These are phyloP conservation scores for Cryptococcus sp. DNA, from an alignment of 1,284 basidiomycete genomes.

Conservation along the genomic window DNA sequence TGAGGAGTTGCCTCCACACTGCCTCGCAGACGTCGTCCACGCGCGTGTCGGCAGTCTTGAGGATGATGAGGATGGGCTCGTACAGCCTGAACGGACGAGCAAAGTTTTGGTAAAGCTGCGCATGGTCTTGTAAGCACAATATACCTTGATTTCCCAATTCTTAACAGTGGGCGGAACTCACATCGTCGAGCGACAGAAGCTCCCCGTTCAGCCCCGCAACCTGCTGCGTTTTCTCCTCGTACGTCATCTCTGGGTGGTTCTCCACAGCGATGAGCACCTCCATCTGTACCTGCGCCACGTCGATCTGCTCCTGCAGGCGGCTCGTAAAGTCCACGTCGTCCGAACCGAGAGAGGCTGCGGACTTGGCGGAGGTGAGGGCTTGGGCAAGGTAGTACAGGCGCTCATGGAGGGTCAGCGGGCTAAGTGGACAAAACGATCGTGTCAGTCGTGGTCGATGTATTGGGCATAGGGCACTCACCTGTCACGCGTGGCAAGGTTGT, in stretches of 20 bases:
- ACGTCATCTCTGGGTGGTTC: conserved; percentile 45
- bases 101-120: conserved; percentile 80
- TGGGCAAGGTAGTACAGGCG: conserved; percentile 87
- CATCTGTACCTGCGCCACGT: conserved; percentile 93
- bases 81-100: conserved; percentile 83
- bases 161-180: conserved; percentile 20
- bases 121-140: background rate
- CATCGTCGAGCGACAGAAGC: conserved; percentile 54
- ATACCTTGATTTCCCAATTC: background rate
- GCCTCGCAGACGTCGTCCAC: conserved; percentile 75
- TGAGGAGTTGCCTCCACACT: conserved; percentile 83
- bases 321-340: conserved; percentile 89
- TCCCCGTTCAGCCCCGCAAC: conserved; percentile 57
- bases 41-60: conserved; percentile 88
- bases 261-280: conserved; percentile 60
- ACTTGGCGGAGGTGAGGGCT: conserved; percentile 93
- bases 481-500: conserved; percentile 78
- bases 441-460: background rate
- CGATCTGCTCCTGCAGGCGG: conserved; percentile 91
- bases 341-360: conserved; percentile 67
- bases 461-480: conserved; percentile 57
- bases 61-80: conserved; percentile 80
- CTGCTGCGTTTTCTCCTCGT: conserved; percentile 59
- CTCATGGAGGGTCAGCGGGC: conserved; percentile 64
- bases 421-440: background rate